Conservation (phyloP, 805 yeast genomes). For the Torulaspora gathmanii region DNA sequence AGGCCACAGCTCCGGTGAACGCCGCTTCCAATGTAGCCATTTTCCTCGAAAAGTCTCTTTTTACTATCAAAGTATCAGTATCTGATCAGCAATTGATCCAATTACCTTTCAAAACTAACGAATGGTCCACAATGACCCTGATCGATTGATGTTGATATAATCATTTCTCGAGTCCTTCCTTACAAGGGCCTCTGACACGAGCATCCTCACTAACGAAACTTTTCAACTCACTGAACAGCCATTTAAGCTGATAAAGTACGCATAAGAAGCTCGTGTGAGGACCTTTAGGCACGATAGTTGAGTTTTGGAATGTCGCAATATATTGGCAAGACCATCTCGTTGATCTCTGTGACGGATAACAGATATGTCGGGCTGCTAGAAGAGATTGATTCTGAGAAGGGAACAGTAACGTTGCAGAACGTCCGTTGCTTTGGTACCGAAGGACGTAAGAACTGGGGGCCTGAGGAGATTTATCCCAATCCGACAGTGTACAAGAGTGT, state of each 20-base stretch:
- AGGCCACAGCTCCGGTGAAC: constrained; percentile 75
- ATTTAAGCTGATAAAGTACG: neutral
- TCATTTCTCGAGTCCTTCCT: neutral
- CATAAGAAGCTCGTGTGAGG: neutral
- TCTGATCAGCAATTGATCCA: too few species aligned
- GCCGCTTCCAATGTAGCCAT: constrained; percentile 67
- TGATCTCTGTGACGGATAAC: constrained; percentile 31
- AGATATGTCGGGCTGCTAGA: constrained; percentile 88
- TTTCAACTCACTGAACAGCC: neutral
- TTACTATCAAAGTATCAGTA: neutral
- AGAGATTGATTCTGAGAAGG: constrained; percentile 81
- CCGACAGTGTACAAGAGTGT: constrained; percentile 66
- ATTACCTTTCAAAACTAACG: too few species aligned
- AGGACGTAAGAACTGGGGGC: constrained; percentile 71
- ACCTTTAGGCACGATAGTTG: too few species aligned
- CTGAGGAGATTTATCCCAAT: constrained; percentile 67
- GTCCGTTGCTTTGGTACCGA: constrained; percentile 90
- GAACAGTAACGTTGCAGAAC: constrained; percentile 76
- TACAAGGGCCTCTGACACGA: neutral
- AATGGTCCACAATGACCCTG: too few species aligned
- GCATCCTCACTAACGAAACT: neutral
- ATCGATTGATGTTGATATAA: neutral
- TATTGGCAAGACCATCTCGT: constrained; percentile 67
- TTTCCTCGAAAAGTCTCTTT: neutral
- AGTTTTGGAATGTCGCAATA: constrained; percentile 69